Evolutionary conservation across 2,329 filamentous ascomycete genomes (phyloP).

Genomic region (Neoarthrinium moseri): DNA sequence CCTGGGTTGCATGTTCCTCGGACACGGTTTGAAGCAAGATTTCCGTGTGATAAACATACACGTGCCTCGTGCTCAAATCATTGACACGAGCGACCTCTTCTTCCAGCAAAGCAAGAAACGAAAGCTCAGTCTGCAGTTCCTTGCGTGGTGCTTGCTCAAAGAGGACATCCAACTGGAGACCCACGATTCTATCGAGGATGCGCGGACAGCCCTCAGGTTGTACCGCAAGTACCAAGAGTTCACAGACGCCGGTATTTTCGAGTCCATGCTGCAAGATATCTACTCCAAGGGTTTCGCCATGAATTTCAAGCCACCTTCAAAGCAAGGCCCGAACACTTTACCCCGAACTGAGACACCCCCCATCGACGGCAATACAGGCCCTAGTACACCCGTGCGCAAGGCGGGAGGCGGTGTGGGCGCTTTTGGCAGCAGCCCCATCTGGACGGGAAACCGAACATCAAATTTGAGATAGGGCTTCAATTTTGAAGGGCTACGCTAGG

Average conservation of each 20-base stretch:
- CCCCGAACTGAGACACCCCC: slow-evolving; percentile 26
- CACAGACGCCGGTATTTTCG: slow-evolving; percentile 78
- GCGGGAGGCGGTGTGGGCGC: slow-evolving; percentile 1
- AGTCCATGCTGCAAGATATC: slow-evolving; percentile 82
- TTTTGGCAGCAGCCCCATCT: slow-evolving; percentile 8
- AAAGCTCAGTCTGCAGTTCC: slow-evolving; percentile 86
- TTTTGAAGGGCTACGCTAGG: neutral
- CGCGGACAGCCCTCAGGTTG: slow-evolving; percentile 82
- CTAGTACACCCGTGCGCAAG: slow-evolving; percentile 19
- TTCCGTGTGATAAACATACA: slow-evolving; percentile 99
- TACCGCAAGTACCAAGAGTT: slow-evolving; percentile 91
- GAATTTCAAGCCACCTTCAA: slow-evolving; percentile 54
- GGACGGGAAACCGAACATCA: slow-evolving; percentile 6
- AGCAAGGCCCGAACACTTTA: slow-evolving; percentile 15
- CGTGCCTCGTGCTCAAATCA: slow-evolving; percentile 83
- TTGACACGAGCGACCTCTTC: slow-evolving; percentile 92
- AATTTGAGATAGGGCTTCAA: slow-evolving; percentile 7
- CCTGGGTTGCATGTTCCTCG: slow-evolving; percentile 88
- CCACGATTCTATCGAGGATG: slow-evolving; percentile 95
- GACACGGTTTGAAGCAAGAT: slow-evolving; percentile 90
- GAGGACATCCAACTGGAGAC: slow-evolving; percentile 91
- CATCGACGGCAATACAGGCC: slow-evolving; percentile 15
- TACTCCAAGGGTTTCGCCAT: slow-evolving; percentile 65
- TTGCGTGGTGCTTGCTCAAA: slow-evolving; percentile 87
- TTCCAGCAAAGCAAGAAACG: slow-evolving; percentile 77